Evolutionary conservation across 164 flowering plant species (phyloP), one percentile per base, ranked within the genome.

Genomic region (Vitis vinifera): DNA sequence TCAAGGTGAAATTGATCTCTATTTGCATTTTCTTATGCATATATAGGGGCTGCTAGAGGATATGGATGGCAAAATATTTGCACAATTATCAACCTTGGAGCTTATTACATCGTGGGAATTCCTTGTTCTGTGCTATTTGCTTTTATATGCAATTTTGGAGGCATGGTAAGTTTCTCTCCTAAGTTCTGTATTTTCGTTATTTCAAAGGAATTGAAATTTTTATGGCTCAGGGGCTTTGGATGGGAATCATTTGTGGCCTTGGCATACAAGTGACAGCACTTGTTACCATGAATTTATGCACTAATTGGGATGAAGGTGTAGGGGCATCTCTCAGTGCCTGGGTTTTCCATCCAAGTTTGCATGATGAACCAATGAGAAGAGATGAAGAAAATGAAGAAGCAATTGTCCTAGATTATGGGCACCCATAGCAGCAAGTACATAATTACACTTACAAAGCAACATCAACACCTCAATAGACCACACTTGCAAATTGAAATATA

Each of bases 61-160:
- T 89, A 89, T 73, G 91, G 93, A 15, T 86, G 93, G 93, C 90
- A 89, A 71, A 86, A 83, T 51, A 68, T 78, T 1, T 79, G 89
- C 67, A 81, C 86, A 23, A 15, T 51, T 16, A 79, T 86, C 51
- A 87, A 89, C 64, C 81, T 89, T 58, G 90, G 85, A 16, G 90
- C 93, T 74, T 89, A 81, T 49, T 87, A 87, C 63, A 67, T 72
- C 62, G 85, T 87, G 55, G 91, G 74, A 7, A 74, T 89, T 69
- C 93, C 91, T 71, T 78, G 30, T 51, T 86, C 89, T 62, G 71
- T 82, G 56, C 60, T 89, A 9, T 80, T 89, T 49, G 83, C 89
- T 4, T 89, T 87, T 72, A 60, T 75, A 67, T 75, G 84, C 53
- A 86, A 78, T 62, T 30, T 83, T 58, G 85, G 87, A 59, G 91